A percentile compares a stretch with the other conserved stretches of the same genome.
Conservation (phyloP, 108 stramenopile genomes). For the Pseudonitzschia pungens region DNA sequence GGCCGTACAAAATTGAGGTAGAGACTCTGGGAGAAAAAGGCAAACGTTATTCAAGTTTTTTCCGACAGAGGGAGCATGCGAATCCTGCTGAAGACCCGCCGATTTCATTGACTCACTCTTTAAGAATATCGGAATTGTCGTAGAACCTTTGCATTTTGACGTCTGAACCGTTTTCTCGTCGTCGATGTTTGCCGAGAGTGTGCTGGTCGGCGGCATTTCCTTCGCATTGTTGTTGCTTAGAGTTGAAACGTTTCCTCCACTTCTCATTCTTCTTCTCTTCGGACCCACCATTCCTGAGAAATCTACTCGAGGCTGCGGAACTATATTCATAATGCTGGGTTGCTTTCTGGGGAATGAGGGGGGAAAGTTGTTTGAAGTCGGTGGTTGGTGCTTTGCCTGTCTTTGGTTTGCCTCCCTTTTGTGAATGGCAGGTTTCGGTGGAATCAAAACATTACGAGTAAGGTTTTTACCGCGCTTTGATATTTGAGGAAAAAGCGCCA, state of each 20-base stretch:
- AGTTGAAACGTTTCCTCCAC: constrained; percentile 56
- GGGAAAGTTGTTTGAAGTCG: no score
- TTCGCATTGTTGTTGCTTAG: constrained; percentile 37
- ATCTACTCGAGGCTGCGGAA: constrained; percentile 30
- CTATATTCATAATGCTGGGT: not conserved
- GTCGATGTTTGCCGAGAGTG: constrained; percentile 12
- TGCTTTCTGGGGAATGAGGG: no score
- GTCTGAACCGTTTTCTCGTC: constrained; percentile 45
- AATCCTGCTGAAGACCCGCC: not conserved
- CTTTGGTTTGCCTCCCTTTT: not conserved
- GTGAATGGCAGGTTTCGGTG: no score
- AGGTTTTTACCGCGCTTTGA: no score
- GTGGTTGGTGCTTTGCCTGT: not conserved
- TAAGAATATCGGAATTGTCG: constrained; percentile 81
- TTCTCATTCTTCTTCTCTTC: constrained; percentile 56
- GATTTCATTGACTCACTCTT: constrained; percentile 49
- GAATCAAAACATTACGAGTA: no score
- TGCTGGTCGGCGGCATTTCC: constrained; percentile 1
- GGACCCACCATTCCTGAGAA: constrained; percentile 50
- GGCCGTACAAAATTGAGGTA: not conserved
- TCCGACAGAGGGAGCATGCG: not conserved
- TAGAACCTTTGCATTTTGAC: constrained; percentile 58
- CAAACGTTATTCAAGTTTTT: no score
- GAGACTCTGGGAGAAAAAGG: not conserved
- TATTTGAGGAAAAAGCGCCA: no score